These are phyloP conservation scores for Cystofilobasidium capitatum DNA, from an alignment of 768 basidiomycete species.

Conservation along the genomic window DNA sequence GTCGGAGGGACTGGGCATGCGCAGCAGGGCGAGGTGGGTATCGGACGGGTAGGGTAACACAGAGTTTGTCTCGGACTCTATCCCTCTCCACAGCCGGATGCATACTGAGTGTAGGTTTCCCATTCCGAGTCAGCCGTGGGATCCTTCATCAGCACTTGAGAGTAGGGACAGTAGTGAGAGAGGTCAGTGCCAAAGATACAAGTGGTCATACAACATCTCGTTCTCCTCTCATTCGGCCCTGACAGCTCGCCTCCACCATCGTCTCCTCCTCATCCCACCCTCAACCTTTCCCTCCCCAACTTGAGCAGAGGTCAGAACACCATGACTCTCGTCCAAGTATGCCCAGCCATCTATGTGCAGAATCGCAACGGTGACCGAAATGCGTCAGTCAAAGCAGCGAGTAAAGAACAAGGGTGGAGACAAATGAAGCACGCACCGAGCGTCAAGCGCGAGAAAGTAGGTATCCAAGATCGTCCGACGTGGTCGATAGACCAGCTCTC, in stretches of 20 bases:
- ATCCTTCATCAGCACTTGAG: too few species aligned
- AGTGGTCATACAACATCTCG: neutral
- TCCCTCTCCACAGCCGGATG: too few species aligned
- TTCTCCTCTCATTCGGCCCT: neutral
- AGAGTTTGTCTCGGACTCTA: too few species aligned
- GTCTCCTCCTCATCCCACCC: neutral
- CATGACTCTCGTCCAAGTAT: neutral
- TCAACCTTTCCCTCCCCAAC: neutral
- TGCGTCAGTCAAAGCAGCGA: neutral
- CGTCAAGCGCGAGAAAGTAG: neutral
- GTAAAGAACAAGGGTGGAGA: neutral
- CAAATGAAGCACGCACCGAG: slow-evolving; percentile 1
- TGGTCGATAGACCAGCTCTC: slow-evolving; percentile 22
- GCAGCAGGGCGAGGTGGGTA: too few species aligned
- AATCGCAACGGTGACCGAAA: neutral
- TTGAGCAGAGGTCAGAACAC: neutral
- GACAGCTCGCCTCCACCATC: slow-evolving; percentile 7
- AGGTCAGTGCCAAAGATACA: too few species aligned
- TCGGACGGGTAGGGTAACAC: too few species aligned
- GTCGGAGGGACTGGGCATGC: too few species aligned
- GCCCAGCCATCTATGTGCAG: slow-evolving; percentile 8
- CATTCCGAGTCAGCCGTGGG: too few species aligned
- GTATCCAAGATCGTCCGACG: slow-evolving; percentile 9
- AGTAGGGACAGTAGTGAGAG: too few species aligned
- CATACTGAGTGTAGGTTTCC: too few species aligned